Evolutionary conservation across 768 basidiomycete genomes (phyloP), one percentile per base, ranked within the genome.

Genomic region (Naganishia friedmannii): DNA sequence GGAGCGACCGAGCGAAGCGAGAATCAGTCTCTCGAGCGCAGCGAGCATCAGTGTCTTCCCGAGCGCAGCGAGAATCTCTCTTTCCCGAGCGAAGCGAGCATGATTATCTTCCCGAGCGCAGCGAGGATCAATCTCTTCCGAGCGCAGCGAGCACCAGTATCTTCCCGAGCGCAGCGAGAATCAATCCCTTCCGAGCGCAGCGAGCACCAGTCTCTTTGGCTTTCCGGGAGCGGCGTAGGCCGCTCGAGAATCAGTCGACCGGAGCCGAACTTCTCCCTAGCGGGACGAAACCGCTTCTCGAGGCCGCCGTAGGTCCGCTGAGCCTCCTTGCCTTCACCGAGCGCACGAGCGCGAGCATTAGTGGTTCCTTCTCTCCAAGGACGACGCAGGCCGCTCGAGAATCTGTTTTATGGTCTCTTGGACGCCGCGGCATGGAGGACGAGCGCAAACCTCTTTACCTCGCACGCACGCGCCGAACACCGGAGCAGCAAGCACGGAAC

Each of bases 151-250:
- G 32, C n/a, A n/a, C n/a, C n/a, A n/a, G n/a, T n/a, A n/a, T n/a
- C n/a, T n/a, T n/a, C n/a, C n/a, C 37, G 58, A 60, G 58, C 58
- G 58, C 1, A 60, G 58, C 58, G 58, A 60, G 58, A 93, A 77
- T 90, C n/a, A n/a, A n/a, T n/a, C n/a, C n/a, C n/a, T n/a, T n/a
- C n/a, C n/a, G n/a, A n/a, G n/a, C n/a, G n/a, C n/a, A n/a, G 92
- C 72, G 93, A 92, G 0, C 74, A 37, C 12, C 34, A 37, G 34
- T 37, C 6, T 37, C 6, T 37, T 12, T 37, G 34, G 4, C 34
- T 37, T 37, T 12, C 34, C 34, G 34, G 12, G 34, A 12, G 34
- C 12, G 34, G n/a, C n/a, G n/a, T n/a, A n/a, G n/a, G n/a, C n/a
- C n/a, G n/a, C n/a, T n/a, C n/a, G n/a, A n/a, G n/a, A 37, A 12